A percentile compares a stretch with the other conserved stretches of the same genome.
phyloP scores from a whole-genome alignment of 768 basidiomycete species.

The Kwoniella botswanensis region DNA sequence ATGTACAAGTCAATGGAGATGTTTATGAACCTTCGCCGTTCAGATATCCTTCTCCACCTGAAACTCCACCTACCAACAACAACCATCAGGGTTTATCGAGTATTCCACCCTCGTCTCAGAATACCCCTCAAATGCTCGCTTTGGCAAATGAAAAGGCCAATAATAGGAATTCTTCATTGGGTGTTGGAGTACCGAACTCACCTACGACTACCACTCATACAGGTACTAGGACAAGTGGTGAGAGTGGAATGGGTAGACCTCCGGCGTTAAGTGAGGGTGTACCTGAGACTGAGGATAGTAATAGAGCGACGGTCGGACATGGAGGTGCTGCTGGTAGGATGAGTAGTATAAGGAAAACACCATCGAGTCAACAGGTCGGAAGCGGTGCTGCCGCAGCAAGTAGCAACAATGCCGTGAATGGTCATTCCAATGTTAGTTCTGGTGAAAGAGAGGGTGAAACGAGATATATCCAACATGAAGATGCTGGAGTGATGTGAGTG shows the following conservation, averaged over 20 bases:
- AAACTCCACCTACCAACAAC: conserved; percentile 9
- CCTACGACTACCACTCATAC: not conserved
- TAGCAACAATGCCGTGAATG: not conserved
- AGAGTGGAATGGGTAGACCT: not conserved
- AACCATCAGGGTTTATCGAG: not conserved
- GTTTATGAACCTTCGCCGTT: conserved; percentile 26
- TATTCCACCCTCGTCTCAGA: not conserved
- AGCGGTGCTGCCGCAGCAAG: not conserved
- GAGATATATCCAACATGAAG: conserved; percentile 41
- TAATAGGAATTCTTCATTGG: not conserved
- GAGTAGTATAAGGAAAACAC: conserved; percentile 28
- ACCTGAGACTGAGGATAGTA: conserved; percentile 9
- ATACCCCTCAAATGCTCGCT: conserved; percentile 21
- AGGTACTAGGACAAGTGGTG: not conserved
- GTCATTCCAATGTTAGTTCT: not conserved
- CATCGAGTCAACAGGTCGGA: conserved; percentile 10
- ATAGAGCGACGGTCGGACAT: conserved; percentile 24
- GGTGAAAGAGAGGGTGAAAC: not conserved
- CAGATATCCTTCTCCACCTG: conserved; percentile 26
- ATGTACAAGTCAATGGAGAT: conserved; percentile 16
- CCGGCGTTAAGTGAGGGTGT: not conserved
- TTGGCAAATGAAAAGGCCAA: conserved; percentile 18
- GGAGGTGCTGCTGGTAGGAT: conserved; percentile 13
- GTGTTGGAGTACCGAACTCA: not conserved
- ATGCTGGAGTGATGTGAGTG: conserved; percentile 48